Conservation (phyloP, 2,329 filamentous ascomycete species). For the Tolypocladium nubicola region DNA sequence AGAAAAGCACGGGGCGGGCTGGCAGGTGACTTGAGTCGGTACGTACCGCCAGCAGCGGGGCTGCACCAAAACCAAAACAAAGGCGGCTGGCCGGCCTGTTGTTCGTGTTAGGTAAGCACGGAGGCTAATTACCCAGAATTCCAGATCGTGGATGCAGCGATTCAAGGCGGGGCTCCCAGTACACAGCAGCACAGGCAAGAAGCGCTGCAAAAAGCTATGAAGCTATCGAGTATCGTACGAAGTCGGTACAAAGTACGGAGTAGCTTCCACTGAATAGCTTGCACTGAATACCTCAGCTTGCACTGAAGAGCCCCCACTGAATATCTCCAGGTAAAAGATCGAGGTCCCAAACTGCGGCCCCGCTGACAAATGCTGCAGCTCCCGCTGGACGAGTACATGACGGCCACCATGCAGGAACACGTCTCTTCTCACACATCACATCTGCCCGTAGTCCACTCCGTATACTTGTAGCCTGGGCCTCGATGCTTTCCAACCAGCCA, state of each 20-base stretch:
- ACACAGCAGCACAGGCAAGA: not conserved
- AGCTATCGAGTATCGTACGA: no score
- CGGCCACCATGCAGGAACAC: not conserved
- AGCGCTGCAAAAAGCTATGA: not conserved
- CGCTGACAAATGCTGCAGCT: not conserved
- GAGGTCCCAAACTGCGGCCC: not conserved
- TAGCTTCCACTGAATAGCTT: no score
- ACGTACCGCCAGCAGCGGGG: conserved; percentile 5
- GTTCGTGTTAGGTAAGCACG: conserved; percentile 13
- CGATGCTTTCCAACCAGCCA: not conserved
- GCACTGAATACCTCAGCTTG: not conserved
- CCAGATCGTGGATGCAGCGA: conserved; percentile 3
- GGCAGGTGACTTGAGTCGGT: conserved; percentile 6
- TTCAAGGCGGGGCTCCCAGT: not conserved
- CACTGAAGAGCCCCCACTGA: not conserved
- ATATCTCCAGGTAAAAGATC: not conserved
- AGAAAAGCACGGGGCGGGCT: conserved; percentile 13
- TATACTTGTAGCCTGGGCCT: not conserved
- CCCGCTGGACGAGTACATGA: not conserved
- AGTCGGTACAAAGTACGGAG: no score
- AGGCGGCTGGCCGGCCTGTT: not conserved
- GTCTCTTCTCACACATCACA: not conserved
- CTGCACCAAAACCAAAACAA: not conserved
- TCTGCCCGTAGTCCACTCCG: not conserved
- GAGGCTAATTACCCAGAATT: conserved; percentile 13